Evolutionary conservation across 2,329 filamentous ascomycete genomes (phyloP), one percentile per base, ranked within the genome.

Genomic region (Xylariomycetidae sp.): DNA sequence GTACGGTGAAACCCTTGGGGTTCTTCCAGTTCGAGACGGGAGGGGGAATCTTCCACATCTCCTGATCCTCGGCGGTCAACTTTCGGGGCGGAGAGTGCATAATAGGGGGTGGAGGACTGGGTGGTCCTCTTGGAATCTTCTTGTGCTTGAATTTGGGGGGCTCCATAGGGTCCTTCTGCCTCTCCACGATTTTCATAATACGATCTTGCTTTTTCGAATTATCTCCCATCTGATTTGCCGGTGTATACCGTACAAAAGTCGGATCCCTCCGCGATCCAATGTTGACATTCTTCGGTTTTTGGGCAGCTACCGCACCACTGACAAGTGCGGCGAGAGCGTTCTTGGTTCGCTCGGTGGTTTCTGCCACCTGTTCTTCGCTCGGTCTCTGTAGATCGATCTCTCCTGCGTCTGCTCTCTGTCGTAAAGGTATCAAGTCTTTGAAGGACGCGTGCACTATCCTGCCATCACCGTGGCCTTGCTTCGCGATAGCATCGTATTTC

Each of bases 21-120:
- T 98, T 98, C 75, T 98, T 98, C 92, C 92, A 98, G 61, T 97
- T 97, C 14, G 87, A 94, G 2, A 98, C 82, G 0, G 90, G 86
- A 3, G 90, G 88, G 0, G 72, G 74, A 25, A 79, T 96, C 54
- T 82, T 88, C 92, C 92, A 98, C 38, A 86, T 87, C 60, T 97
- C 92, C 61, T 97, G 90, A 50, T 98, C 92, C 58, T 95, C 89
- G 5, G 90, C 92, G 1, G 92, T 98, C 41, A 98, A 72, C 56
- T 97, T 98, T 42, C 92, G 74, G 0, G 92, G 89, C 11, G 92
- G 92, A 3, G 88, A 95, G 59, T 94, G 89, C 79, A 98, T 87
- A 30, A 98, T 80, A 2, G 92, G 92, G 12, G 92, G 87, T 1
- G 92, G 92, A 3, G 92, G 92, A 31, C 85, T 92, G 1, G 90